Evolutionary conservation across 331 rosid species (phyloP).

Genomic region (Arachis monticola): DNA sequence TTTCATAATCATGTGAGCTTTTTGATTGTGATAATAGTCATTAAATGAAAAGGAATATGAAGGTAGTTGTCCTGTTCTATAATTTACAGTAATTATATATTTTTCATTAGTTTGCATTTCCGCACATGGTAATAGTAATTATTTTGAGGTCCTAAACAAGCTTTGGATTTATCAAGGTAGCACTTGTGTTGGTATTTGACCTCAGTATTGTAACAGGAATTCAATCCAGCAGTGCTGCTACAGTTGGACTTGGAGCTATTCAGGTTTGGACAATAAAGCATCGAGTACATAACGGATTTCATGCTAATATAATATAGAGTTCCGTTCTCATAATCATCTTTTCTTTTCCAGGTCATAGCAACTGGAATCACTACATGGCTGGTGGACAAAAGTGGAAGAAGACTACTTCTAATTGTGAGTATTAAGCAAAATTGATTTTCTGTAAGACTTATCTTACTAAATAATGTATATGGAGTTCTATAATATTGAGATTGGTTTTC

Average conservation of each 20-base stretch:
- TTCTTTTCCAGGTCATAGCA: slow-evolving; percentile 62
- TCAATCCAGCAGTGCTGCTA: slow-evolving; percentile 63
- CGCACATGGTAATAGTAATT: slow-evolving; percentile 6
- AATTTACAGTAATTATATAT: background rate
- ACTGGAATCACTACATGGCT: slow-evolving; percentile 83
- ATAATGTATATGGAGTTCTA: slow-evolving; percentile 25
- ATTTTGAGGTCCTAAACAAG: slow-evolving; percentile 16
- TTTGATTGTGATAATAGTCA: background rate
- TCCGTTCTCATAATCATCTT: slow-evolving; percentile 16
- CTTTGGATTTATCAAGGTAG: slow-evolving; percentile 3
- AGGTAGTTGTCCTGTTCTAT: slow-evolving; percentile 5
- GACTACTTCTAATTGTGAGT: slow-evolving; percentile 73
- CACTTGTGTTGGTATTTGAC: slow-evolving; percentile 35
- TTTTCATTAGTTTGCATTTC: slow-evolving; percentile 18
- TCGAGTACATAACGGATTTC: background rate
- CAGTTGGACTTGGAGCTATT: slow-evolving; percentile 70
- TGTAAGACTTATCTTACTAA: background rate
- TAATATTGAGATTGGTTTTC: slow-evolving; percentile 11
- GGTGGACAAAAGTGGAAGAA: slow-evolving; percentile 80
- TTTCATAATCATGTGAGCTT: slow-evolving; percentile 7
- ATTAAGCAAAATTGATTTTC: slow-evolving; percentile 12
- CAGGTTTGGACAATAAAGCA: slow-evolving; percentile 51
- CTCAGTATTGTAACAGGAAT: slow-evolving; percentile 57
- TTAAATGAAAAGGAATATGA: background rate
- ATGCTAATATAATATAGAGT: slow-evolving; percentile 26